Conservation (phyloP, 345 rosid species). For the Citrus sinensis region DNA sequence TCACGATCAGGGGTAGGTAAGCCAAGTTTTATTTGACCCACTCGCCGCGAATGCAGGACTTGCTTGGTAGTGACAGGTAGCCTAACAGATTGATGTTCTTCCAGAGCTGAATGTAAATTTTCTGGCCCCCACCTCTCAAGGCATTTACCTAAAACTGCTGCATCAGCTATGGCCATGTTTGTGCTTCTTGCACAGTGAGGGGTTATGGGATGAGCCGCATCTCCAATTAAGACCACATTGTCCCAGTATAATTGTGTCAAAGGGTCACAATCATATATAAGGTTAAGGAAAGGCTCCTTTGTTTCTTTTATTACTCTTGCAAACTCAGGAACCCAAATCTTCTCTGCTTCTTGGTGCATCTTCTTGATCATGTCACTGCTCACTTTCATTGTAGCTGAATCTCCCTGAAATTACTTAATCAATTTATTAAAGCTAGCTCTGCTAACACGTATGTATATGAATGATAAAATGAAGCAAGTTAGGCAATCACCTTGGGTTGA, state of each 20-base stretch:
- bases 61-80: constrained; percentile 53
- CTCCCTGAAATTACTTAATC: constrained; percentile 30
- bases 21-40: constrained; percentile 69
- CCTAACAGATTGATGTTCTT: too few species aligned
- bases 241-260: constrained; percentile 45
- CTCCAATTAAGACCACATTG: constrained; percentile 58
- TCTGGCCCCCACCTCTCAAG: too few species aligned
- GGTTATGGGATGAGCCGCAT: constrained; percentile 76
- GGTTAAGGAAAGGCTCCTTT: constrained; percentile 64
- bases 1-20: constrained; percentile 27
- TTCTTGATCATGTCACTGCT: constrained; percentile 46
- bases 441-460: neutral
- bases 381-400: constrained; percentile 60
- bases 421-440: too few species aligned
- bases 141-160: too few species aligned
- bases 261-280: constrained; percentile 71
- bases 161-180: too few species aligned
- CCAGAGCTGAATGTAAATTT: too few species aligned
- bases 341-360: constrained; percentile 62
- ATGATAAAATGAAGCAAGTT: neutral
- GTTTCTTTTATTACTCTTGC: constrained; percentile 59
- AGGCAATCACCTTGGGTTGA: constrained; percentile 41
- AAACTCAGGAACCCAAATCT: constrained; percentile 58
- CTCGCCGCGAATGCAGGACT: constrained; percentile 47
- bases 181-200: constrained; percentile 30